phyloP scores from a whole-genome alignment of 768 basidiomycete species.

The Russula emetica region DNA sequence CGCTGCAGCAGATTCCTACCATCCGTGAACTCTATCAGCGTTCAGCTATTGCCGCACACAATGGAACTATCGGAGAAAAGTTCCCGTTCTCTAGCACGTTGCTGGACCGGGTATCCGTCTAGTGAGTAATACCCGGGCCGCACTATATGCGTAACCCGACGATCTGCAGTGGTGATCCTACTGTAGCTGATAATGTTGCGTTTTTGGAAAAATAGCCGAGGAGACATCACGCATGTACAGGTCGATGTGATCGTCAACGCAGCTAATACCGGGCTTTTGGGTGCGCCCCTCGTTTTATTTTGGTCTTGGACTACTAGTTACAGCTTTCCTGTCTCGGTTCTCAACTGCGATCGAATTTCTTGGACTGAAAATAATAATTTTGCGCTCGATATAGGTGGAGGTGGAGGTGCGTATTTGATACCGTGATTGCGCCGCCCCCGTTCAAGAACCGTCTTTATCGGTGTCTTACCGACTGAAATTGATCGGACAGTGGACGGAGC shows the following conservation, averaged over 20 bases:
- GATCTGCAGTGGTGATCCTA: background rate
- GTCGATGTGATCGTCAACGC: constrained; percentile 80
- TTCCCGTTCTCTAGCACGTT: constrained; percentile 39
- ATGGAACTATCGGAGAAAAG: constrained; percentile 33
- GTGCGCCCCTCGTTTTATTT: constrained; percentile 36
- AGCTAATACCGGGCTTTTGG: constrained; percentile 67
- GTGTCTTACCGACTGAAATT: constrained; percentile 2
- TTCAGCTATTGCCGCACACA: constrained; percentile 36
- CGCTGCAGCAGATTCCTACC: constrained; percentile 51
- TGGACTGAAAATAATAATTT: background rate
- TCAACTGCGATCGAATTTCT: background rate
- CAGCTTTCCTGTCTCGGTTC: background rate
- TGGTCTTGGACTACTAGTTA: background rate
- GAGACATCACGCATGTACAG: constrained; percentile 70
- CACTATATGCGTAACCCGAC: background rate
- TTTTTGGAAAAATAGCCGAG: constrained; percentile 46
- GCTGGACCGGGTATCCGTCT: constrained; percentile 61
- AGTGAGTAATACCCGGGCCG: constrained; percentile 50
- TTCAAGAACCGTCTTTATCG: background rate
- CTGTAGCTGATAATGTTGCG: background rate
- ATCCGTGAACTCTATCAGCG: constrained; percentile 50
- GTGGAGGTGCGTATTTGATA: constrained; percentile 52
- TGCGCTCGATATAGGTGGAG: constrained; percentile 51
- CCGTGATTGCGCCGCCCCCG: too few species aligned
- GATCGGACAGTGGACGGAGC: constrained; percentile 65